phyloP scores from a whole-genome alignment of 106 monocot species.

The Allium fistulosum region DNA sequence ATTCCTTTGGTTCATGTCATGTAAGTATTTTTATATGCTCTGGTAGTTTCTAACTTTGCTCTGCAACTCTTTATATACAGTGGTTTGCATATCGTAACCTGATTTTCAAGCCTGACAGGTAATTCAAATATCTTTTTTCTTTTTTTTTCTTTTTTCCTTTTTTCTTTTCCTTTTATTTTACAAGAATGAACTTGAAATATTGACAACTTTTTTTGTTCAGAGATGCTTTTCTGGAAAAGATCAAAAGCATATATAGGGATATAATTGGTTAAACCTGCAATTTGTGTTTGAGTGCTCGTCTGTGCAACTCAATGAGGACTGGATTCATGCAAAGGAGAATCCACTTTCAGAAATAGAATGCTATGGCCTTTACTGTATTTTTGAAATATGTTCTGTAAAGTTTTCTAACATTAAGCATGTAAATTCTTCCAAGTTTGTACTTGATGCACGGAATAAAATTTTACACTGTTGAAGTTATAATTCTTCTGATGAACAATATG shows the following conservation, averaged over 20 bases:
- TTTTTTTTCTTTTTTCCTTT: not conserved
- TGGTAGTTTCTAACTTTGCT: not conserved
- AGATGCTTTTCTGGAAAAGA: constrained; percentile 49
- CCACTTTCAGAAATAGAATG: not conserved
- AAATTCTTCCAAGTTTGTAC: too few species aligned
- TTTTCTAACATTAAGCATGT: too few species aligned
- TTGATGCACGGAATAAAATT: too few species aligned
- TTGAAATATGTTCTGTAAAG: too few species aligned
- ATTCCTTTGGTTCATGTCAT: not conserved
- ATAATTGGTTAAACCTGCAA: constrained; percentile 25
- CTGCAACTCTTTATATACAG: constrained; percentile 23
- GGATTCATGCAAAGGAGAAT: constrained; percentile 2
- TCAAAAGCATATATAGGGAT: constrained; percentile 39
- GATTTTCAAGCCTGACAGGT: constrained; percentile 70
- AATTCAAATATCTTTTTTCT: not conserved
- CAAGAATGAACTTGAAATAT: not conserved
- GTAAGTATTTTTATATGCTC: not conserved
- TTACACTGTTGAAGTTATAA: too few species aligned
- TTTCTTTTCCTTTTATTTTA: not conserved
- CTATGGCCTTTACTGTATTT: too few species aligned
- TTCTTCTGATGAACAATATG: too few species aligned
- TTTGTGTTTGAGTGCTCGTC: not conserved
- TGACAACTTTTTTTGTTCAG: constrained; percentile 13
- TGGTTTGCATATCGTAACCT: constrained; percentile 79
- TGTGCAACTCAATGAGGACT: not conserved